Evolutionary conservation across 2,329 filamentous ascomycete genomes (phyloP).

Genomic region (Monosporascus sp.): DNA sequence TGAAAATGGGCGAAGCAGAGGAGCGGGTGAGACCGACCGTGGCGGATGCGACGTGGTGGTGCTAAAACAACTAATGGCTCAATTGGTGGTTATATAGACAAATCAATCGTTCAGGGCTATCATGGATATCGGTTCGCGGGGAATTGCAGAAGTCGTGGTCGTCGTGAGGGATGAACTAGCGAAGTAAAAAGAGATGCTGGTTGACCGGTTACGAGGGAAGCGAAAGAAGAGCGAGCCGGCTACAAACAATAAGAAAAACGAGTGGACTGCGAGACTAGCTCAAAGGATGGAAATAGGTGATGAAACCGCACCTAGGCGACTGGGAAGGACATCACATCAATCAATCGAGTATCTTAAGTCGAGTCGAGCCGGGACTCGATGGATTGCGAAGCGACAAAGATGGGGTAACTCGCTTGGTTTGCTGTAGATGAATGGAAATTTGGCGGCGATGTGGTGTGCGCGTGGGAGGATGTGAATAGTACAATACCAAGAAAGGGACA

Average conservation of each 20-base stretch:
- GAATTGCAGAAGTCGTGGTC: constrained; percentile 2
- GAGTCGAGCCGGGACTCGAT: background rate
- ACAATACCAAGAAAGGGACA: too few species aligned
- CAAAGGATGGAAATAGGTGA: constrained; percentile 25
- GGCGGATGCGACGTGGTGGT: constrained; percentile 16
- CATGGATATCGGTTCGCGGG: constrained; percentile 1
- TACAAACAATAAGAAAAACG: constrained; percentile 26
- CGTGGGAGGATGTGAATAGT: background rate
- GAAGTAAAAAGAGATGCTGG: constrained; percentile 4
- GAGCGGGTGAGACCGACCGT: constrained; percentile 8
- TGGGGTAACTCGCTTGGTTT: too few species aligned
- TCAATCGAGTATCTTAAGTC: constrained; percentile 1
- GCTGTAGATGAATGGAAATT: constrained; percentile 6
- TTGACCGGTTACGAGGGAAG: background rate
- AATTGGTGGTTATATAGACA: constrained; percentile 8
- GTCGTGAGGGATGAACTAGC: constrained; percentile 5
- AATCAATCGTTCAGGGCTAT: constrained; percentile 1
- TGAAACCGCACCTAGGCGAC: constrained; percentile 21
- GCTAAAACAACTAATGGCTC: constrained; percentile 5
- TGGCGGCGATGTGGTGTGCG: background rate
- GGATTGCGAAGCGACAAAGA: background rate
- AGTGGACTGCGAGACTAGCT: constrained; percentile 46
- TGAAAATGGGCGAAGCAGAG: background rate
- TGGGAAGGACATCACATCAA: constrained; percentile 19
- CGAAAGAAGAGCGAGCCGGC: constrained; percentile 1